A percentile compares a stretch with the other conserved stretches of the same genome.
Conservation (phyloP, 2,329 filamentous ascomycete genomes). For the Trichoderma koningii region DNA sequence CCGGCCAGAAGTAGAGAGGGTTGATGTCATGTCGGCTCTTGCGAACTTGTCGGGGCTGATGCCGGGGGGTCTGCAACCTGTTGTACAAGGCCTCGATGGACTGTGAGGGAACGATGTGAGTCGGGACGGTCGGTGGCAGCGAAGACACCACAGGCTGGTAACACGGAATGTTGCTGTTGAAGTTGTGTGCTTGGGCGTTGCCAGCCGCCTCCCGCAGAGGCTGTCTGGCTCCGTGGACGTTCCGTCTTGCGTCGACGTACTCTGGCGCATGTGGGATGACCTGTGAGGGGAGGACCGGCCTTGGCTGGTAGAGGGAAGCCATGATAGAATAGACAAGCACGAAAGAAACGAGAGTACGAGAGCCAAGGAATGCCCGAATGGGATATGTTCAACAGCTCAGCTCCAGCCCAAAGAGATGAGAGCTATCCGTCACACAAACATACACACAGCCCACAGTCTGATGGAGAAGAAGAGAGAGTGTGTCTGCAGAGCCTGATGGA, state of each 20-base stretch:
- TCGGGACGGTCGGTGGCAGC: conserved; percentile 51
- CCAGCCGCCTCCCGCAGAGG: conserved; percentile 56
- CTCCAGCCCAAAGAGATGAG: conserved; percentile 34
- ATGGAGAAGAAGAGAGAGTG: conserved; percentile 31
- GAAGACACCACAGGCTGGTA: conserved; percentile 48
- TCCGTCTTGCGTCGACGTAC: conserved; percentile 50
- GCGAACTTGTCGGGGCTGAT: conserved; percentile 40
- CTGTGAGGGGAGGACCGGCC: conserved; percentile 54
- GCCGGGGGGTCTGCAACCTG: conserved; percentile 42
- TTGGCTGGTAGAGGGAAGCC: conserved; percentile 46
- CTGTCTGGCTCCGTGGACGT: conserved; percentile 43
- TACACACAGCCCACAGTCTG: conserved; percentile 33
- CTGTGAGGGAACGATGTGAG: conserved; percentile 54
- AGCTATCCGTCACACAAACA: conserved; percentile 24
- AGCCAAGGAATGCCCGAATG: conserved; percentile 25
- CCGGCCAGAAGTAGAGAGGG: conserved; percentile 62
- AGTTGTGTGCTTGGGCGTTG: conserved; percentile 52
- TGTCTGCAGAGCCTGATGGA: conserved; percentile 37
- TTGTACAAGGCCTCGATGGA: conserved; percentile 47
- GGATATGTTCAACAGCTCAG: conserved; percentile 36
- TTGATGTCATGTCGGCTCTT: conserved; percentile 49
- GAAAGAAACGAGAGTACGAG: conserved; percentile 21
- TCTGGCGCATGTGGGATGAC: conserved; percentile 52
- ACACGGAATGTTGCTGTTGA: conserved; percentile 48
- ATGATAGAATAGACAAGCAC: conserved; percentile 35